Evolutionary conservation across 352 stramenopile species (phyloP).

Genomic region (Pythium dissotocum): DNA sequence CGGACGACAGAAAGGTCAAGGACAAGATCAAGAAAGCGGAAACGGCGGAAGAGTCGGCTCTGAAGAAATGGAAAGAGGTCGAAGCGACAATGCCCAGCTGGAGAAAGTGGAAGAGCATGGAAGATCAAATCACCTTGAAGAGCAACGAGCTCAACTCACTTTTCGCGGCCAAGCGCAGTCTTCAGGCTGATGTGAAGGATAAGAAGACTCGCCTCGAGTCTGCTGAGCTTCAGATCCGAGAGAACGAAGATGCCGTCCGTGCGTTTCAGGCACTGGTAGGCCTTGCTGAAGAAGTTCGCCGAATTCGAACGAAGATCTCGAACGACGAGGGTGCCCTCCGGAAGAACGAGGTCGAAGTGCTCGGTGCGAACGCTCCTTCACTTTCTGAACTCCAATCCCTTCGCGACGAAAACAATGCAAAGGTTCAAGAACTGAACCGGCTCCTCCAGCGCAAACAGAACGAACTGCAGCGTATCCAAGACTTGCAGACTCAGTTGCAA

Average conservation of each 20-base stretch:
- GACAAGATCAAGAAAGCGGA: constrained; percentile 81
- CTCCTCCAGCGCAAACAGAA: constrained; percentile 59
- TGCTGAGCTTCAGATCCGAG: constrained; percentile 21
- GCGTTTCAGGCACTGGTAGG: constrained; percentile 39
- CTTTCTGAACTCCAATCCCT: constrained; percentile 44
- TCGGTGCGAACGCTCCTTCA: constrained; percentile 38
- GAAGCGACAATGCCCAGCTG: constrained; percentile 66
- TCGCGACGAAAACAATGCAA: constrained; percentile 50
- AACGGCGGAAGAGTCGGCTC: constrained; percentile 39
- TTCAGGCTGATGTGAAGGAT: constrained; percentile 59
- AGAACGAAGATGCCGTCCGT: constrained; percentile 33
- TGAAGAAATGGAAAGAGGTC: constrained; percentile 60
- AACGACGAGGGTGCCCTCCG: constrained; percentile 44
- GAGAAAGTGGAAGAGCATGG: constrained; percentile 59
- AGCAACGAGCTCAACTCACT: constrained; percentile 49
- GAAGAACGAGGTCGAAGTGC: constrained; percentile 25
- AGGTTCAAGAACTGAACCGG: constrained; percentile 49
- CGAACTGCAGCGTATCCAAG: constrained; percentile 47
- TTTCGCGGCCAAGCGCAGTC: constrained; percentile 39
- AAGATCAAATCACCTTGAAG: constrained; percentile 47
- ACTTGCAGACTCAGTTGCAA: constrained; percentile 55
- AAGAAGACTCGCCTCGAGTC: constrained; percentile 46
- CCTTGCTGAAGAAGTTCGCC: constrained; percentile 37
- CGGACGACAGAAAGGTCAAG: constrained; percentile 68
- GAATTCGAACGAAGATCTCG: constrained; percentile 29